Conservation (phyloP, 768 basidiomycete species). For the Pholiota conissans region DNA sequence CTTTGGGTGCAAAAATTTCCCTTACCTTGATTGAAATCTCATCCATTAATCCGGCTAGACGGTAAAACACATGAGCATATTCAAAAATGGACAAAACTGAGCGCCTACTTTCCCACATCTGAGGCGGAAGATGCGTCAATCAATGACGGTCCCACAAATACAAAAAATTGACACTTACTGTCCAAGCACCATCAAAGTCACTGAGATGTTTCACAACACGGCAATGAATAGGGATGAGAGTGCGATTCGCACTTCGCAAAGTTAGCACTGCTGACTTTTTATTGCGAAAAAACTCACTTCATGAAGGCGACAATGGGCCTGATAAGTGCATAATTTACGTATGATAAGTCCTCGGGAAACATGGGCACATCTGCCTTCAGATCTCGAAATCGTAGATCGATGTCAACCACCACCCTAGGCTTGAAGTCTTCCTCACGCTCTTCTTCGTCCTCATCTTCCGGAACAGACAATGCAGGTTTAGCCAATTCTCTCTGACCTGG, state of each 20-base stretch:
- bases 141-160: neutral
- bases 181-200: constrained; percentile 98
- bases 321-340: constrained; percentile 90
- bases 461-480: constrained; percentile 81
- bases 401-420: constrained; percentile 74
- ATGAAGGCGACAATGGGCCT: constrained; percentile 98
- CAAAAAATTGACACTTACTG: constrained; percentile 49
- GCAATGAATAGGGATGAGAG: constrained; percentile 92
- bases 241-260: constrained; percentile 78
- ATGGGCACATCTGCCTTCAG: constrained; percentile 94
- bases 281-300: constrained; percentile 61
- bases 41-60: constrained; percentile 85
- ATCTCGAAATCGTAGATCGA: constrained; percentile 93
- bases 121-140: neutral
- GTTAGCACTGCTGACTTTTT: constrained; percentile 1
- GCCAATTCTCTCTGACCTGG: constrained; percentile 87
- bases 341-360: constrained; percentile 85
- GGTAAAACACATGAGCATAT: constrained; percentile 15
- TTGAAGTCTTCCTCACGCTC: constrained; percentile 33
- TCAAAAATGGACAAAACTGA: neutral
- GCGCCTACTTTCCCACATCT: neutral
- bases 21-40: constrained; percentile 82
- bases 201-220: constrained; percentile 77
- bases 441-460: constrained; percentile 41
- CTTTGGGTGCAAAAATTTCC: constrained; percentile 1